Evolutionary conservation across 192 early-diverging fungal genomes (phyloP), one percentile per base, ranked within the genome.

Genomic region (Gaertneriomyces sp.): DNA sequence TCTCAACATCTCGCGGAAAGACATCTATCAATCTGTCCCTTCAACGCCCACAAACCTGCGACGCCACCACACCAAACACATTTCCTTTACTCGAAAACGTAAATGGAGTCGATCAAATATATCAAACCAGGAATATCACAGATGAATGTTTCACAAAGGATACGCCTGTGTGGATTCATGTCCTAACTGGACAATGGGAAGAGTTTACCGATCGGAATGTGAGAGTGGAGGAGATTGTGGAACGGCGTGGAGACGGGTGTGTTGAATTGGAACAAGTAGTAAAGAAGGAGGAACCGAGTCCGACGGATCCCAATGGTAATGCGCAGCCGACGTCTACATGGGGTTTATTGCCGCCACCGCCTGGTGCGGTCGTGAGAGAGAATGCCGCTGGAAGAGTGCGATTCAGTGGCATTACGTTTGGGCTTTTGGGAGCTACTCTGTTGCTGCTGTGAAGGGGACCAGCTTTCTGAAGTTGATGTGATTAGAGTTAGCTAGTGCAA

Each of bases 321-420:
- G 12, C 42, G 44, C 19, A 19, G 6, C 44, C 59, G 42, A 60
- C 14, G 42, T 45, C 38, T 17, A 43, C 59, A n/a, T 60, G 59
- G 59, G 47, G 42, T n/a, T 9, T 60, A 4, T 12, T 43, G 44
- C 59, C 59, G 16, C 59, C 59, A 38, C 59, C 59, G 42, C 59
- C 59, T 5, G 59, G 44, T 7, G 11, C 59, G 25, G 25, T 33
- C 1, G 25, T 33, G 25, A 33, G 25, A 33, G 25, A 33, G 25
- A 33, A 33, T 33, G 25, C 25, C 2, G 25, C 25, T 33, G 25
- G 25, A 33, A 33, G 25, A 33, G 25, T 33, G 25, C 0, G 25
- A 33, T 33, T 33, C 1, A 33, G 2, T 33, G 25, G 25, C 25
- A 33, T 33, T 33, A 33, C 25, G 25, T 33, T 33, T 33, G 25